A percentile compares a stretch with the other conserved stretches of the same genome.
Conservation (phyloP, 2,329 filamentous ascomycete genomes). For the Alternaria viburni region DNA sequence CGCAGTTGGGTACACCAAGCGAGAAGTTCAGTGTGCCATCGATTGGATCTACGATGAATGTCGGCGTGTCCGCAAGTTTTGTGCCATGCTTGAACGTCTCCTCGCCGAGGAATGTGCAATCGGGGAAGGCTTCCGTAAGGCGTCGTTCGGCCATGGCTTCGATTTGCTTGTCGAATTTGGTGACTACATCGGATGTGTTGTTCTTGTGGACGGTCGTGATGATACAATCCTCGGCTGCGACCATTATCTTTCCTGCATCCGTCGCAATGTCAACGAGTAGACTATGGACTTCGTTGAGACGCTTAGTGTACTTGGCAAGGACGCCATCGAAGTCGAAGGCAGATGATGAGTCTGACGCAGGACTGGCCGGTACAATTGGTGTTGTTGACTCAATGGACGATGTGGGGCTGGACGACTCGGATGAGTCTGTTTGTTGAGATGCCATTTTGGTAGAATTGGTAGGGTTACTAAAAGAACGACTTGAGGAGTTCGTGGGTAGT, state of each 20-base stretch:
- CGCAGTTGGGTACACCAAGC: constrained; percentile 46
- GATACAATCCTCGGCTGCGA: constrained; percentile 36
- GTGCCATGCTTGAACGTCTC: constrained; percentile 43
- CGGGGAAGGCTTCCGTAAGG: constrained; percentile 54
- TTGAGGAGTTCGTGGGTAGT: background rate
- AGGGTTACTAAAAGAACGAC: background rate
- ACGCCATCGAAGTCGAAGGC: constrained; percentile 21
- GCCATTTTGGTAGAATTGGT: background rate
- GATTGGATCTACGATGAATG: constrained; percentile 49
- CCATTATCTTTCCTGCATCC: constrained; percentile 42
- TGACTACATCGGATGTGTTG: constrained; percentile 59
- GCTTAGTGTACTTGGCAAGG: constrained; percentile 21
- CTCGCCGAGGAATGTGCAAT: constrained; percentile 50
- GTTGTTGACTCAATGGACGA: background rate
- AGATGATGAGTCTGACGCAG: constrained; percentile 3
- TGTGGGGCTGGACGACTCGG: background rate
- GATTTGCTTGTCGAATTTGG: constrained; percentile 61
- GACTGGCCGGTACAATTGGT: constrained; percentile 4
- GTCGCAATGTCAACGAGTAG: constrained; percentile 34
- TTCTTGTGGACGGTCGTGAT: constrained; percentile 37
- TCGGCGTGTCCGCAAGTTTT: constrained; percentile 38
- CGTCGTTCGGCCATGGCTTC: constrained; percentile 57
- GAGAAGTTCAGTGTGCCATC: constrained; percentile 51
- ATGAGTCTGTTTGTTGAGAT: background rate
- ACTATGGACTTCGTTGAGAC: constrained; percentile 23